Percentiles rank a stretch among this genome's conserved stretches.
These are phyloP conservation scores for Venturia nashicola DNA, from an alignment of 2,329 filamentous ascomycete species.

Conservation along the genomic window DNA sequence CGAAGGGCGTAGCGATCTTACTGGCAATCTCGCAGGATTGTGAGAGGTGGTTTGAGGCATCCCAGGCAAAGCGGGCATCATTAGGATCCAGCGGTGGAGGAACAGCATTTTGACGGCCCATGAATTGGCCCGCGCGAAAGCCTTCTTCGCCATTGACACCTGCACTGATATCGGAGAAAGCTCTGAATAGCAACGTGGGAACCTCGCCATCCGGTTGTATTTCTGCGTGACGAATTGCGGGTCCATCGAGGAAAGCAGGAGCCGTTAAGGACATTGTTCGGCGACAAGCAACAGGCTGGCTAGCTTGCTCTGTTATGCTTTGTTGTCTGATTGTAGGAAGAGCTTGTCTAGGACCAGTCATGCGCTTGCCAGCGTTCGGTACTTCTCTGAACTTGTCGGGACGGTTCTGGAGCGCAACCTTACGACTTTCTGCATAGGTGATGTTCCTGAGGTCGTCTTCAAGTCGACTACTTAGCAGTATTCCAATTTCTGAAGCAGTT, in stretches of 20 bases:
- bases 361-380: background rate
- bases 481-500: background rate
- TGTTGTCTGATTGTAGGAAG: background rate
- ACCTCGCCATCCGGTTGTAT: background rate
- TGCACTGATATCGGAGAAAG: background rate
- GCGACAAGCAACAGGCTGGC: too few species aligned
- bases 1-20: background rate
- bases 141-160: background rate
- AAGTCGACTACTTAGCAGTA: background rate
- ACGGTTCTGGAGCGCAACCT: background rate
- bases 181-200: background rate
- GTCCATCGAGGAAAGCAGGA: background rate
- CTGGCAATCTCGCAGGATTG: background rate
- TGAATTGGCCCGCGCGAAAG: background rate
- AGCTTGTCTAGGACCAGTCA: background rate
- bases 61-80: background rate
- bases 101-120: background rate
- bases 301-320: too few species aligned
- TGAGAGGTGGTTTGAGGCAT: background rate
- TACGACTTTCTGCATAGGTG: background rate
- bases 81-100: background rate
- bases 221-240: background rate
- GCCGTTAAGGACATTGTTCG: background rate
- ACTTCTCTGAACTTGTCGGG: background rate
- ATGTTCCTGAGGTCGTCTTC: background rate